Conservation (phyloP, 1,284 basidiomycete genomes). For the Ustilago crameri region DNA sequence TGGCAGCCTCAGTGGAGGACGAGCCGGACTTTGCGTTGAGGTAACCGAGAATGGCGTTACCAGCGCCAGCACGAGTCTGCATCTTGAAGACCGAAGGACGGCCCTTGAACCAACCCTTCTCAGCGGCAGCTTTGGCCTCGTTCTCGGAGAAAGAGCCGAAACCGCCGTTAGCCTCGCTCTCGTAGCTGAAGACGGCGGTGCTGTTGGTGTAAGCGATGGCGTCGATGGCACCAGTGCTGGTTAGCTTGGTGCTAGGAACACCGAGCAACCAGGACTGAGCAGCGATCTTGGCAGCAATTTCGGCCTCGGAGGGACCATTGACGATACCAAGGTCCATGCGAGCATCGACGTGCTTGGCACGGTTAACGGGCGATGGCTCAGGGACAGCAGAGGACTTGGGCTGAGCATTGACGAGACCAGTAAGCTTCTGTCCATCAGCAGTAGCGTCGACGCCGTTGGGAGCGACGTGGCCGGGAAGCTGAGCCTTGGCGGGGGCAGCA, state of each 20-base stretch:
- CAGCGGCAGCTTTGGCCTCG: slow-evolving; percentile 43
- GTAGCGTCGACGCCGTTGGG: slow-evolving; percentile 47
- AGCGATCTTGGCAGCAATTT: slow-evolving; percentile 42
- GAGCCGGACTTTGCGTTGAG: slow-evolving; percentile 51
- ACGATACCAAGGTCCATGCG: slow-evolving; percentile 51
- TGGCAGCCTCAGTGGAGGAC: slow-evolving; percentile 38
- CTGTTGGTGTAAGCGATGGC: slow-evolving; percentile 61
- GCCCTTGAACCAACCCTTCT: slow-evolving; percentile 46
- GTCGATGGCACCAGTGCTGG: slow-evolving; percentile 61
- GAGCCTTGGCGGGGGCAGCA: slow-evolving; percentile 29
- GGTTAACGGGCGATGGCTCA: slow-evolving; percentile 50
- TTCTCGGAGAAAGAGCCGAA: slow-evolving; percentile 63
- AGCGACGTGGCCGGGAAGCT: slow-evolving; percentile 36
- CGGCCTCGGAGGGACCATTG: slow-evolving; percentile 38
- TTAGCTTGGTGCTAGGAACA: slow-evolving; percentile 42
- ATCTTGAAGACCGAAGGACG: slow-evolving; percentile 62
- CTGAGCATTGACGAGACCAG: slow-evolving; percentile 49
- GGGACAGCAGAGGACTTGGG: slow-evolving; percentile 35
- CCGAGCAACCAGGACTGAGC: slow-evolving; percentile 59
- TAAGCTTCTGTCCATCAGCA: slow-evolving; percentile 47
- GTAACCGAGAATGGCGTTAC: slow-evolving; percentile 64
- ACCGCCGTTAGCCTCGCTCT: slow-evolving; percentile 61
- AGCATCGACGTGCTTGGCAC: slow-evolving; percentile 52
- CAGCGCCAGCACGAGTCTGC: slow-evolving; percentile 75
- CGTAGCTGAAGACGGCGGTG: slow-evolving; percentile 66